phyloP scores from a whole-genome alignment of 1,284 basidiomycete genomes.

The Leccinum angustisporum region DNA sequence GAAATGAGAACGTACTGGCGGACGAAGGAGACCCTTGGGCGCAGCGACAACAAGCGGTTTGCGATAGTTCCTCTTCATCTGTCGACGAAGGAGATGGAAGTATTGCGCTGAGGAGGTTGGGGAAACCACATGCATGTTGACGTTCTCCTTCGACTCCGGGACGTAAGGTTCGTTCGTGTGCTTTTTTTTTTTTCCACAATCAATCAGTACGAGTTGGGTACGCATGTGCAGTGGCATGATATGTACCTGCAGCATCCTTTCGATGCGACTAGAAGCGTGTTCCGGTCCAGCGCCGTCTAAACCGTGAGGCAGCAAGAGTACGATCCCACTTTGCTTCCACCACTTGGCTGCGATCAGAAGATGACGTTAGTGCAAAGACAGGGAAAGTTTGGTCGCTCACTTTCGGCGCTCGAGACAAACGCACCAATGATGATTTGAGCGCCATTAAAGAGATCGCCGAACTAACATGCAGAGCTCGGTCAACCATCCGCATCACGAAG shows the following conservation, averaged over 20 bases:
- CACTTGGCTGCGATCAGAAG: conserved; percentile 73
- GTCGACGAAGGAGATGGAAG: conserved; percentile 84
- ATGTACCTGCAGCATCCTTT: conserved; percentile 78
- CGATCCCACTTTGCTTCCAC: conserved; percentile 88
- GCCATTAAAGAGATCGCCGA: conserved; percentile 92
- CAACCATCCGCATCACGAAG: not conserved
- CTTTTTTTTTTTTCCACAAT: conserved; percentile 33
- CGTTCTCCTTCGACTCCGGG: conserved; percentile 42
- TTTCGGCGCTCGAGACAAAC: conserved; percentile 80
- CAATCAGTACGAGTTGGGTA: not conserved
- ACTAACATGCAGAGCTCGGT: conserved; percentile 38
- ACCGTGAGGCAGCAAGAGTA: conserved; percentile 84
- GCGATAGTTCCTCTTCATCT: conserved; percentile 80
- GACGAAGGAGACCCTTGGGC: conserved; percentile 79
- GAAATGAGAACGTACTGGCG: conserved; percentile 55
- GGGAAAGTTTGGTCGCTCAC: conserved; percentile 42
- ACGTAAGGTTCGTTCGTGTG: conserved; percentile 69
- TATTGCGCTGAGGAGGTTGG: conserved; percentile 88
- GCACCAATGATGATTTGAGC: conserved; percentile 89
- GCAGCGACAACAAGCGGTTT: conserved; percentile 83
- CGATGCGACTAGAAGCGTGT: conserved; percentile 83
- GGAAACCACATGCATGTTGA: conserved; percentile 82
- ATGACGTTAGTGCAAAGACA: not conserved
- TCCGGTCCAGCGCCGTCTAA: conserved; percentile 90
- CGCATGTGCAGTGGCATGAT: not conserved